These are phyloP conservation scores for Boletus putidus DNA, from an alignment of 1,284 basidiomycete species.

Conservation along the genomic window DNA sequence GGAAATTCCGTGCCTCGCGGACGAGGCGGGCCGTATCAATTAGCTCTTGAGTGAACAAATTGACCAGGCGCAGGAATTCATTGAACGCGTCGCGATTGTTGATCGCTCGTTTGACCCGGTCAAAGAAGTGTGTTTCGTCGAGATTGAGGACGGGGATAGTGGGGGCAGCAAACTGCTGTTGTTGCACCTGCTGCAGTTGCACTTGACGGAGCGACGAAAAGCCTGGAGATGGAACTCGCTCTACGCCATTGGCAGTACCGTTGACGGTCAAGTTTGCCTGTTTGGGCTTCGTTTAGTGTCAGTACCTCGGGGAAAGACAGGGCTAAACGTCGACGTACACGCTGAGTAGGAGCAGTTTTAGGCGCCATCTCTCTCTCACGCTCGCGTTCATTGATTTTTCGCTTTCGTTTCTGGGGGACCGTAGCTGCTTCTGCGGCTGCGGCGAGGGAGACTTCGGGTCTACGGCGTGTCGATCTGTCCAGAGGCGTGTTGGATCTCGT, in stretches of 20 bases:
- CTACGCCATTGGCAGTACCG: constrained; percentile 24
- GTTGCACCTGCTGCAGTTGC: constrained; percentile 35
- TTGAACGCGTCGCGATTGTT: constrained; percentile 91
- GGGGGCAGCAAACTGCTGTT: constrained; percentile 30
- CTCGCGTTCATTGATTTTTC: constrained; percentile 49
- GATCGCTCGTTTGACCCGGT: constrained; percentile 85
- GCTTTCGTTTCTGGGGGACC: constrained; percentile 62
- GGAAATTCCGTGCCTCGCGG: constrained; percentile 60
- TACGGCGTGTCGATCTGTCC: constrained; percentile 31
- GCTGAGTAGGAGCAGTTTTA: constrained; percentile 28
- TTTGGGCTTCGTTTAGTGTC: constrained; percentile 21
- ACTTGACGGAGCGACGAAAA: constrained; percentile 26
- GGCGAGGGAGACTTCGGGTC: constrained; percentile 35
- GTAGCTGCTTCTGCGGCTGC: constrained; percentile 35
- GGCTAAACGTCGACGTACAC: constrained; percentile 24
- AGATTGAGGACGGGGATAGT: constrained; percentile 37
- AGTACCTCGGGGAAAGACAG: not conserved
- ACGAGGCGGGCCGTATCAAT: constrained; percentile 87
- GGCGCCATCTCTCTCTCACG: constrained; percentile 33
- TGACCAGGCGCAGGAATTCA: constrained; percentile 95
- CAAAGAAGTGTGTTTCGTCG: constrained; percentile 90
- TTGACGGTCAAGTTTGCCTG: constrained; percentile 27
- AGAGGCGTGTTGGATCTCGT: constrained; percentile 34
- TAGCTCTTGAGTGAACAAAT: constrained; percentile 92
- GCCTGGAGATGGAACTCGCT: constrained; percentile 27